Percentiles rank a stretch among this genome's conserved stretches.
phyloP scores from a whole-genome alignment of 2,329 filamentous ascomycete species.

The Ascomycota sp. region DNA sequence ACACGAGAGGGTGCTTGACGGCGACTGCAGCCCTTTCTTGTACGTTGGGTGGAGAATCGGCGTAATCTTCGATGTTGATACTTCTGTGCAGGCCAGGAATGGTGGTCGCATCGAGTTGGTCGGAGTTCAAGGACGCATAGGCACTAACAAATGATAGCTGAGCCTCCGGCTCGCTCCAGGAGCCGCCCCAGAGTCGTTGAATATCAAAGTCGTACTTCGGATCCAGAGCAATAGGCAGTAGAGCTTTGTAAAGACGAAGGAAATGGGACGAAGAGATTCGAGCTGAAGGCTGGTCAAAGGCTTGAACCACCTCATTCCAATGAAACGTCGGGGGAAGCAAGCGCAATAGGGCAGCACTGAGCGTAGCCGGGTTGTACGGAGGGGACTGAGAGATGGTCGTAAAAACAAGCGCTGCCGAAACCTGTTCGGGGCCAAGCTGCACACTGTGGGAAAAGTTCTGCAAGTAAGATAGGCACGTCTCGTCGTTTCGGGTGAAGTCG shows the following conservation, averaged over 20 bases:
- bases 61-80: conserved; percentile 41
- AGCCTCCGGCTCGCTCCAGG: conserved; percentile 68
- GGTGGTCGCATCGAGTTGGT: conserved; percentile 60
- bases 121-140: conserved; percentile 52
- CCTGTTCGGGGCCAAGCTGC: conserved; percentile 57
- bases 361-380: conserved; percentile 25
- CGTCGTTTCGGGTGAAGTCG: conserved; percentile 52
- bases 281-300: conserved; percentile 60
- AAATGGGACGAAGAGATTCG: conserved; percentile 64
- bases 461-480: conserved; percentile 34
- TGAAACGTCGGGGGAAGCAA: conserved; percentile 39
- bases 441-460: conserved; percentile 29
- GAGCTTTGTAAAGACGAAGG: conserved; percentile 52
- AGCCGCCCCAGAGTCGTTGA: conserved; percentile 71
- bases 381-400: conserved; percentile 34
- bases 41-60: conserved; percentile 24
- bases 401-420: conserved; percentile 57
- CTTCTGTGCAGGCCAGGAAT: conserved; percentile 64
- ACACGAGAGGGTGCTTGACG: conserved; percentile 69
- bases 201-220: conserved; percentile 41
- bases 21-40: conserved; percentile 35
- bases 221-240: conserved; percentile 48
- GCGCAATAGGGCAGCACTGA: conserved; percentile 41
- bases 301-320: conserved; percentile 49
- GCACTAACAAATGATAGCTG: conserved; percentile 86